Base-by-base conservation (phyloP, 345 rosid genomes). In the Eutrema yunnanense region DNA sequence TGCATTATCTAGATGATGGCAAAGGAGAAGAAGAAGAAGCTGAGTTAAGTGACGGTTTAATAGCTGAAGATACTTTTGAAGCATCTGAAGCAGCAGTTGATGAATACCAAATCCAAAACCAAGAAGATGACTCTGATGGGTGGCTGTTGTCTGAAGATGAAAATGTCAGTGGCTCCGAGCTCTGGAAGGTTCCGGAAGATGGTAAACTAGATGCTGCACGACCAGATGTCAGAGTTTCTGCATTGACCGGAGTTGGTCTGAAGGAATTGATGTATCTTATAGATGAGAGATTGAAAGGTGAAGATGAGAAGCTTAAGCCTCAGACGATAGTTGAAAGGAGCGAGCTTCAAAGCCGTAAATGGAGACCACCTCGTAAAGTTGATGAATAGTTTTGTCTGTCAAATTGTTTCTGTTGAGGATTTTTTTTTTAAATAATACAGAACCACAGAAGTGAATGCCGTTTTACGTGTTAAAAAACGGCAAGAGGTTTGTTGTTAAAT, bases 141-240 rank as follows among this genome's bases (percentile, higher is more conserved):
- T 86, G 86, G 84, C 61, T 85, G 38, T 36, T 79, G 52, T 78
- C 84, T 27, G 88, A 43, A 59, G 92, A 84, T 53, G 85, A 82
- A 27, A 62, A 52, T 51, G 78, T 73, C 34, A 38, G 65, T 14
- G 83, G 64, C 27, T 3, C 41, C 44, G 73, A 67, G 62, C 32
- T 65, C 2, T 83, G 82, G 84, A 82, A 82, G 13, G 72, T 52
- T 43, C 47, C 44, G 8, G 78, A 74, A 60, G 79, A 53, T 50
- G 52, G 22, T 50, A 69, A 64, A 73, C 54, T 71, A 16, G 79
- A 44, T 46, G 73, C 65, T 59, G 8, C 8, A 1, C 75, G 46
- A 60, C 92, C 96, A 9, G 77, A 88, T 74, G 79, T 90, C 42
- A 88, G 81, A 82, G 74, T 82, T 79, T 95, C 97, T 14, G 97